Percentiles rank a stretch among this genome's conserved stretches.
Conservation (phyloP, 306 rosid species). For the Dalbergia cochinchinensis region DNA sequence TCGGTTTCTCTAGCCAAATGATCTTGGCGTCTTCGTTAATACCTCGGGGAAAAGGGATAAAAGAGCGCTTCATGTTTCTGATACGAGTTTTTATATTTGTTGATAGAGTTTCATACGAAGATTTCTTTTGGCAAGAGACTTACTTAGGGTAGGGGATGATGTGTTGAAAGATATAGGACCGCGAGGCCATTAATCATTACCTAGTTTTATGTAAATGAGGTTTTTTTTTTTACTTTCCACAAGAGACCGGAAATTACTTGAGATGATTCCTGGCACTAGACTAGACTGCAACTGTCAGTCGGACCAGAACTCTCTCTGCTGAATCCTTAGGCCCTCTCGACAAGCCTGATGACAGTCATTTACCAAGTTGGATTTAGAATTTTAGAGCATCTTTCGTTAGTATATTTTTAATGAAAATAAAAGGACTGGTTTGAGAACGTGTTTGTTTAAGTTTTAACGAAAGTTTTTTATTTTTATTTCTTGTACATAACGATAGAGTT, state of each 20-base stretch:
- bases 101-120: constrained; percentile 1
- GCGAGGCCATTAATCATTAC: not conserved
- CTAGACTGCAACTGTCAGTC: not conserved
- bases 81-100: not conserved
- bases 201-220: not conserved
- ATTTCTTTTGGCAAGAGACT: constrained; percentile 11
- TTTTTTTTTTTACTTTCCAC: not conserved
- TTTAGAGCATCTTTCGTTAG: not conserved
- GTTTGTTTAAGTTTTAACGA: too few species aligned
- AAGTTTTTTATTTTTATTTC: too few species aligned
- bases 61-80: not conserved
- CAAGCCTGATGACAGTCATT: too few species aligned
- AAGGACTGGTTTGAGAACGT: not conserved
- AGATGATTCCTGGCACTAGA: not conserved
- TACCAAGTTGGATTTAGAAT: too few species aligned
- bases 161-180: not conserved
- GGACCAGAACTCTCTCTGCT: too few species aligned
- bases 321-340: too few species aligned
- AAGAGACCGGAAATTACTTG: too few species aligned
- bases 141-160: not conserved
- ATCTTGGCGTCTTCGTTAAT: not conserved
- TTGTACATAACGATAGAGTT: too few species aligned
- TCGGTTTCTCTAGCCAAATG: not conserved
- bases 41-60: not conserved
- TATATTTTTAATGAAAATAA: too few species aligned